A percentile compares a stretch with the other conserved stretches of the same genome.
Conservation (phyloP, 2,329 filamentous ascomycete species). For the Colletotrichum zoysiae region DNA sequence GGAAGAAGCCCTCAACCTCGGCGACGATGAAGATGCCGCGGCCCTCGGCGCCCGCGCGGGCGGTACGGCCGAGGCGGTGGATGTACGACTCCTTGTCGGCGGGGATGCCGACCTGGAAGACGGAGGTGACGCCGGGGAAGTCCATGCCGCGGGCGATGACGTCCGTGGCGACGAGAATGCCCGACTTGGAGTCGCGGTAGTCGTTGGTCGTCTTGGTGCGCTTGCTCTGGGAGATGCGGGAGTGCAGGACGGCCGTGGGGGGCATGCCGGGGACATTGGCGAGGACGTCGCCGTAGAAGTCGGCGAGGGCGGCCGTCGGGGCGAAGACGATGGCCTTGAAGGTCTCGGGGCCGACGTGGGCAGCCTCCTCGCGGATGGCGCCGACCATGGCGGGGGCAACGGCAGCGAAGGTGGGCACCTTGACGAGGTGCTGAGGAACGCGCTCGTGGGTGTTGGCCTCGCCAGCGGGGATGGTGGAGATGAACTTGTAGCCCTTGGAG, state of each 20-base stretch:
- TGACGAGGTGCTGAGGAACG: slow-evolving; percentile 79
- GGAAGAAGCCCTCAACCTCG: slow-evolving; percentile 64
- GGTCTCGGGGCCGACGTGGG: slow-evolving; percentile 52
- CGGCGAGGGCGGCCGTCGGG: slow-evolving; percentile 68
- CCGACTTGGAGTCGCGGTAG: slow-evolving; percentile 65
- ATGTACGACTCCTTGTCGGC: slow-evolving; percentile 73
- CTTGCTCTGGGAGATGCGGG: slow-evolving; percentile 63
- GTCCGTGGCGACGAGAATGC: slow-evolving; percentile 76
- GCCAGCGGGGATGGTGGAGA: slow-evolving; percentile 82
- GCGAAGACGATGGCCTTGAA: slow-evolving; percentile 92
- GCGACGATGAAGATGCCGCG: slow-evolving; percentile 72
- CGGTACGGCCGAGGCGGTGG: slow-evolving; percentile 76
- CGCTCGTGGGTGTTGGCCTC: slow-evolving; percentile 82
- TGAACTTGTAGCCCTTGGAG: slow-evolving; percentile 79
- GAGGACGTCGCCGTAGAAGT: slow-evolving; percentile 63
- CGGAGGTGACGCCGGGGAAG: slow-evolving; percentile 76
- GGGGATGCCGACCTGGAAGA: slow-evolving; percentile 73
- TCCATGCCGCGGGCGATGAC: slow-evolving; percentile 81
- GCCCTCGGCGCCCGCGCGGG: slow-evolving; percentile 73
- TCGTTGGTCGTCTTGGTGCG: slow-evolving; percentile 71
- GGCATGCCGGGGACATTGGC: slow-evolving; percentile 56
- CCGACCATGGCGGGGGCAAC: slow-evolving; percentile 71
- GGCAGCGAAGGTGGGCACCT: slow-evolving; percentile 77
- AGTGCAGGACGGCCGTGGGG: slow-evolving; percentile 61
- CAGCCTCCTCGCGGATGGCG: slow-evolving; percentile 63